phyloP scores from a whole-genome alignment of 2,329 filamentous ascomycete genomes.

The Trichophyton equinum region DNA sequence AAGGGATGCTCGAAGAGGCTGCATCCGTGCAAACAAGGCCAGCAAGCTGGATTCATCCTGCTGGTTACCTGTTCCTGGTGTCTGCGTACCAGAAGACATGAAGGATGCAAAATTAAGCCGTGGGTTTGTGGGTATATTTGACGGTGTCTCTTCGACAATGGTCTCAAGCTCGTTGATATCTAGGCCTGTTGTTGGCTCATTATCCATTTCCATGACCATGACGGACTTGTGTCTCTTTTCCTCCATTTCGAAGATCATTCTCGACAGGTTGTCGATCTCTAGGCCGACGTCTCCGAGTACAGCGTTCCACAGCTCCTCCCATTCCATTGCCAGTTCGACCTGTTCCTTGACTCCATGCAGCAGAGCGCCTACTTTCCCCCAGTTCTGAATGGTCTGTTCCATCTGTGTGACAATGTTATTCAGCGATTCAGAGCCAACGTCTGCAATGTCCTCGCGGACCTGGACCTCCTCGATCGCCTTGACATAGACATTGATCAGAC shows the following conservation, averaged over 20 bases:
- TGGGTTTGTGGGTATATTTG: conserved; percentile 42
- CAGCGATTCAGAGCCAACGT: conserved; percentile 59
- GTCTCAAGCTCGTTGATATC: conserved; percentile 86
- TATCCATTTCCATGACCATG: conserved; percentile 52
- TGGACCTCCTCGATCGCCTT: conserved; percentile 88
- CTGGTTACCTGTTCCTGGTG: conserved; percentile 28
- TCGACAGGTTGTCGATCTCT: conserved; percentile 67
- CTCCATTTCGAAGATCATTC: conserved; percentile 93
- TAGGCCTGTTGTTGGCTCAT: conserved; percentile 39
- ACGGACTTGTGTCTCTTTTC: conserved; percentile 71
- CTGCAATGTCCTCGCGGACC: conserved; percentile 58
- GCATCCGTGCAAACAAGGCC: conserved; percentile 87
- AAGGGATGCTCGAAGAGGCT: conserved; percentile 78
- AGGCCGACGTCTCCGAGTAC: conserved; percentile 86
- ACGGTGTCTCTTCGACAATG: conserved; percentile 76
- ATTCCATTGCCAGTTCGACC: conserved; percentile 96
- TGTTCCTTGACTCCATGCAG: conserved; percentile 73
- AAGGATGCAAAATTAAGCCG: conserved; percentile 55
- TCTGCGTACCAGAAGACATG: conserved; percentile 40
- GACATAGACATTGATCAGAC: conserved; percentile 83
- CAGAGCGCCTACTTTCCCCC: conserved; percentile 66
- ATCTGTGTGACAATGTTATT: conserved; percentile 70
- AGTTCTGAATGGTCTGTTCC: conserved; percentile 73
- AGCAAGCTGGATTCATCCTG: conserved; percentile 82
- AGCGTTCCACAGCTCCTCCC: conserved; percentile 92